phyloP scores from a whole-genome alignment of 2,329 filamentous ascomycete genomes.

The Teratosphaeria epicoccoides region DNA sequence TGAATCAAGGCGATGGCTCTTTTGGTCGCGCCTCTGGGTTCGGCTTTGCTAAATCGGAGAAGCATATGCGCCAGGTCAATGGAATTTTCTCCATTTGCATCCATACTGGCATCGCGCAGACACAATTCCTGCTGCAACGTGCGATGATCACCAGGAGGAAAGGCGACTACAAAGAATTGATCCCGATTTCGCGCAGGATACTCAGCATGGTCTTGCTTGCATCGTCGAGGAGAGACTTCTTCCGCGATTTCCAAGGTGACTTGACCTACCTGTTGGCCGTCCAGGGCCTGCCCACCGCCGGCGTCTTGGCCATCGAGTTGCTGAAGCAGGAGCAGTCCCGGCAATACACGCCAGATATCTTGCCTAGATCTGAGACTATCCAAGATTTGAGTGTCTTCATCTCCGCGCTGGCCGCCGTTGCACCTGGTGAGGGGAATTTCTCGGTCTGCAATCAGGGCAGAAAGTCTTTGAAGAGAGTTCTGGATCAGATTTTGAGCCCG shows the following conservation, averaged over 20 bases:
- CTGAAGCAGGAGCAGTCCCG: constrained; percentile 32
- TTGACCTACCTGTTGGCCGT: constrained; percentile 28
- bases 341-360: constrained; percentile 22
- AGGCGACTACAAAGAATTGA: constrained; percentile 24
- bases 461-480: constrained; percentile 31
- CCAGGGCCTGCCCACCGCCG: constrained; percentile 33
- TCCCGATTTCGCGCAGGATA: constrained; percentile 29
- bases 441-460: constrained; percentile 33
- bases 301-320: constrained; percentile 33
- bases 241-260: constrained; percentile 35
- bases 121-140: constrained; percentile 49
- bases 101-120: constrained; percentile 38
- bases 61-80: constrained; percentile 26
- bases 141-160: constrained; percentile 39
- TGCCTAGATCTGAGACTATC: constrained; percentile 35
- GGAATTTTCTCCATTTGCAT: constrained; percentile 33
- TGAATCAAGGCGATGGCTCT: constrained; percentile 11
- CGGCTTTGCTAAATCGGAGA: constrained; percentile 7
- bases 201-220: constrained; percentile 29
- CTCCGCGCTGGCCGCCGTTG: constrained; percentile 30
- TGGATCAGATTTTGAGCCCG: constrained; percentile 32
- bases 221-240: constrained; percentile 29
- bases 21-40: neutral
- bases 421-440: constrained; percentile 30
- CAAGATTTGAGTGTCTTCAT: constrained; percentile 38